Base-by-base conservation (phyloP, 345 rosid species). In the Citrus unshiu region DNA sequence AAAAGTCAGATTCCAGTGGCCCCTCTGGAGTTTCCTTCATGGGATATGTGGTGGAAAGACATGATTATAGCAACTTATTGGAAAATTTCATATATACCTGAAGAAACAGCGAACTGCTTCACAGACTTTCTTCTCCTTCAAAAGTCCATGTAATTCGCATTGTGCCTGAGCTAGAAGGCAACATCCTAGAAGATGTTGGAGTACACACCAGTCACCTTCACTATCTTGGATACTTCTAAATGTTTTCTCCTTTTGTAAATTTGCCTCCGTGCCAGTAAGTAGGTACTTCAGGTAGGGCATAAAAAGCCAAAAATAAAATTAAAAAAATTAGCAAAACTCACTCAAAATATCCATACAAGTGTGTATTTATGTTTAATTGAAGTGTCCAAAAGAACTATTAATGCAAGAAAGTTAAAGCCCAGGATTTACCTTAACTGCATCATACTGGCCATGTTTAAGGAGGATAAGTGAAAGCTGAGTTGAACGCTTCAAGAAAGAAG, bases 111-210 rank as follows among this genome's bases (percentile, higher is more conserved):
- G 87, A 77, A 96, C 86, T 81, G 99, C 95, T 85, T 93, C 97
- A 82, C 68, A 74, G 37, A 88, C 88, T 90, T 96, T 96, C 78
- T 64, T 89, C 81, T 93, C 98, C 85, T 85, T 91, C 85, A 78
- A 43, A 73, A 79, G 51, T 75, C 94, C 90, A 77, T 88, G 88
- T 43, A 86, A 86, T 65, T 87, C 89, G 81, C 84, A 87, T 59
- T 85, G 91, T 46, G 93, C 91, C 86, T 96, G 97, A 78, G 89
- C 91, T 78, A 96, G 95, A 84, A 91, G 83, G 90, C 97, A 93
- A 79, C 93, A 93, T 80, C 98, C 99, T 75, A 91, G 83, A 77
- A 94, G 95, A 90, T 96, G 98, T 80, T 96, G 97, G 82, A 91
- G 93, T 39, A 91, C 76, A 73, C 92, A 91, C 99, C 98, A 96